phyloP scores from a whole-genome alignment of 352 stramenopile species.

The Pythium sukuiense region DNA sequence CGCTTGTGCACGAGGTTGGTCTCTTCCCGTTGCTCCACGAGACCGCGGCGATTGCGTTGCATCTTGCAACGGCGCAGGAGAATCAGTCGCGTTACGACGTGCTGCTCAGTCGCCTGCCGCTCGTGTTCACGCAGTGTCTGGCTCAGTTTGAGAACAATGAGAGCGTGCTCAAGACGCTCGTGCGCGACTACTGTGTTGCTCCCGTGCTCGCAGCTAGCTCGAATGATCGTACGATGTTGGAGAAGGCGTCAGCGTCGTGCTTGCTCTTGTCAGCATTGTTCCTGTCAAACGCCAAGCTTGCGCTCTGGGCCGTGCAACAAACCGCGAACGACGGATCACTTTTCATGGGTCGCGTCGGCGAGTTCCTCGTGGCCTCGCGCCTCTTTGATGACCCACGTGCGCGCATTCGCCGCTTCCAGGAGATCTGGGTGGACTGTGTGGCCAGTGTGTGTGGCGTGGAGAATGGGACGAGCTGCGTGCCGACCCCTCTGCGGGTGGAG shows the following conservation, averaged over 20 bases:
- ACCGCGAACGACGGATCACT: constrained; percentile 58
- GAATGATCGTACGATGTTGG: constrained; percentile 46
- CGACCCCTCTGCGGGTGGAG: constrained; percentile 62
- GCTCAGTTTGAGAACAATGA: constrained; percentile 73
- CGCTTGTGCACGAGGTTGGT: constrained; percentile 68
- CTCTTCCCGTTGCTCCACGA: constrained; percentile 76
- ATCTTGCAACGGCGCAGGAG: constrained; percentile 23
- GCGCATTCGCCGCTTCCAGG: constrained; percentile 57
- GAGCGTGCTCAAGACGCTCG: constrained; percentile 57
- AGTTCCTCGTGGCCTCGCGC: constrained; percentile 62
- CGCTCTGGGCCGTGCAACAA: constrained; percentile 70
- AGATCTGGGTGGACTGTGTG: constrained; percentile 82
- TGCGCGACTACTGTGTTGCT: constrained; percentile 65
- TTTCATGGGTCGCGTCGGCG: constrained; percentile 48
- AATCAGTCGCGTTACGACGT: constrained; percentile 39
- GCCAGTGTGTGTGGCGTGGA: constrained; percentile 79
- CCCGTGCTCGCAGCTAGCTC: constrained; percentile 51
- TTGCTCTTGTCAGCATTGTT: constrained; percentile 77
- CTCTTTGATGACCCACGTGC: constrained; percentile 44
- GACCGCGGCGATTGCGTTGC: constrained; percentile 49
- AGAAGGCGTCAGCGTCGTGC: constrained; percentile 61
- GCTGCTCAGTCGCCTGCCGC: constrained; percentile 64
- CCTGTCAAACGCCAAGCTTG: constrained; percentile 81
- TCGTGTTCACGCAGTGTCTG: constrained; percentile 88
- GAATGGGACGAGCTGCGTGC: constrained; percentile 63